Conservation (phyloP, 331 rosid species). For the Erythrophleum ivorense region DNA sequence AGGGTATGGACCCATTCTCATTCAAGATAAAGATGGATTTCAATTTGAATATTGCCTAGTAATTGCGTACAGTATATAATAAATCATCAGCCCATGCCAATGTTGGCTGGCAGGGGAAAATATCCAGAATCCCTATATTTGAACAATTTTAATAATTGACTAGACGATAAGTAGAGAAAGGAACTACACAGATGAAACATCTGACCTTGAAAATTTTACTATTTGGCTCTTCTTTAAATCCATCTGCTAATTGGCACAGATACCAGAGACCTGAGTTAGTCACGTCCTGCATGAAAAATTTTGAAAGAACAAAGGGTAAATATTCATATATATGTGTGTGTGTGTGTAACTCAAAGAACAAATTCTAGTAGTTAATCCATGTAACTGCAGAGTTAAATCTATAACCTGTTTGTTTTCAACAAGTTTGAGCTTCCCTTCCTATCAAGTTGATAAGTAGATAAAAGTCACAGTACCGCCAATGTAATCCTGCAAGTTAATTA, state of each 20-base stretch:
- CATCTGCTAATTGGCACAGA: constrained; percentile 68
- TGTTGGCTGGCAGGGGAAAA: background rate
- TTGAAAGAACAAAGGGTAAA: background rate
- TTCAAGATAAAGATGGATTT: constrained; percentile 17
- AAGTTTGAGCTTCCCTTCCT: constrained; percentile 72
- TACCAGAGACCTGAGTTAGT: constrained; percentile 75
- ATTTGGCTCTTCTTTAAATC: constrained; percentile 50
- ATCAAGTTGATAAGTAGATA: constrained; percentile 38
- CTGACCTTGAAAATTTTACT: constrained; percentile 56
- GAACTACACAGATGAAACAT: constrained; percentile 19
- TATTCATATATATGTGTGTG: constrained; percentile 4
- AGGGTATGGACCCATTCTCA: background rate
- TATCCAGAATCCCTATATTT: background rate
- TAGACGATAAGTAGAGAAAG: constrained; percentile 8
- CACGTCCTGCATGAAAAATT: constrained; percentile 52
- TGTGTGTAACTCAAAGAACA: background rate
- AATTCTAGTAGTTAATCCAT: constrained; percentile 18
- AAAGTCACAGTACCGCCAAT: constrained; percentile 36
- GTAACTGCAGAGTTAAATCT: constrained; percentile 32
- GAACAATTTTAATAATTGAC: constrained; percentile 1
- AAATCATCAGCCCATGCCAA: constrained; percentile 4
- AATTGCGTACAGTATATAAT: background rate
- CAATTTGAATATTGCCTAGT: background rate
- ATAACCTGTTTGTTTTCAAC: constrained; percentile 83
- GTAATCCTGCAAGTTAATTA: constrained; percentile 4